phyloP scores from a whole-genome alignment of 768 basidiomycete species.

The Boletales sp. region DNA sequence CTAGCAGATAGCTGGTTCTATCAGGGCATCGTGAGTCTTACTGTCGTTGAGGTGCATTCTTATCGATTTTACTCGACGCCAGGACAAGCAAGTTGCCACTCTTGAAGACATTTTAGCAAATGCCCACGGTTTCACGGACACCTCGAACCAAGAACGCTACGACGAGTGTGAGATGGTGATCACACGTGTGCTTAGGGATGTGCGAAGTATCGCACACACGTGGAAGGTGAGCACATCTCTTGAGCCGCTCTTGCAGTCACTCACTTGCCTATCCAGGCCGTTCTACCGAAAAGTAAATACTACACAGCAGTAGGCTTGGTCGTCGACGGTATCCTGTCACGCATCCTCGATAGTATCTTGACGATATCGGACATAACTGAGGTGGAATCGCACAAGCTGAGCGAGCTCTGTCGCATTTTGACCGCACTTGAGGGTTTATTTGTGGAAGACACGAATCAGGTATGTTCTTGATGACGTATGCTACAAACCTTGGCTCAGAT shows the following conservation, averaged over 20 bases:
- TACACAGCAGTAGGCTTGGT: slow-evolving; percentile 68
- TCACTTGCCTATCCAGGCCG: slow-evolving; percentile 38
- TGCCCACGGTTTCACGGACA: slow-evolving; percentile 65
- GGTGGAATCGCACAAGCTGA: slow-evolving; percentile 76
- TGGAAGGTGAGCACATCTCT: slow-evolving; percentile 63
- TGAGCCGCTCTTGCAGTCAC: neutral
- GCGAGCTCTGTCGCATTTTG: slow-evolving; percentile 78
- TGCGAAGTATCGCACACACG: slow-evolving; percentile 58
- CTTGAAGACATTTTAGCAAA: slow-evolving; percentile 44
- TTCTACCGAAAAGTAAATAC: slow-evolving; percentile 70
- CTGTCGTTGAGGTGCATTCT: neutral
- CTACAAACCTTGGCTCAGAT: neutral
- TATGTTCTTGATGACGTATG: slow-evolving; percentile 24
- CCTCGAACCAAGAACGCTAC: slow-evolving; percentile 67
- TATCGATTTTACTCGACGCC: neutral
- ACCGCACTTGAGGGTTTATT: slow-evolving; percentile 80
- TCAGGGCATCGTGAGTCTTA: slow-evolving; percentile 56
- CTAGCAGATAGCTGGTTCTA: slow-evolving; percentile 70
- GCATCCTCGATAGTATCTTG: slow-evolving; percentile 70
- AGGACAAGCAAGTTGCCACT: slow-evolving; percentile 23
- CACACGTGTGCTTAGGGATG: slow-evolving; percentile 55
- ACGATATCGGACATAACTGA: slow-evolving; percentile 84
- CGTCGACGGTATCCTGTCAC: slow-evolving; percentile 61
- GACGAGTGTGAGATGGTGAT: slow-evolving; percentile 74
- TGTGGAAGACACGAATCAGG: slow-evolving; percentile 59